These are phyloP conservation scores for Murraya koenigii DNA, from an alignment of 345 rosid species.

Conservation along the genomic window DNA sequence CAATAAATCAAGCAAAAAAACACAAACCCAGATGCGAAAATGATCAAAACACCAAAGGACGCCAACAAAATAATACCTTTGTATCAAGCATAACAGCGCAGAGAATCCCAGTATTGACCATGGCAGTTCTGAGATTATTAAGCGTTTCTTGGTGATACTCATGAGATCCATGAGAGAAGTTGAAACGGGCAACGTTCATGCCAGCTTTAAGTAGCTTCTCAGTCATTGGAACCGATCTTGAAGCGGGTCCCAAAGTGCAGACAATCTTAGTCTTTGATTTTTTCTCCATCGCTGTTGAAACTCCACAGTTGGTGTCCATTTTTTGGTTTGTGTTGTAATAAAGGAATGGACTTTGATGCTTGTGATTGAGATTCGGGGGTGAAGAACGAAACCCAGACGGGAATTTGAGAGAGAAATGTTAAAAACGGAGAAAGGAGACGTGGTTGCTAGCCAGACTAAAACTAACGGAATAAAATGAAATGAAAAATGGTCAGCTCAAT, in stretches of 20 bases:
- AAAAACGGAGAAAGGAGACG: neutral
- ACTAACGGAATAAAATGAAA: neutral
- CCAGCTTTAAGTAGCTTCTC: slow-evolving; percentile 91
- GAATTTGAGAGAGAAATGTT: neutral
- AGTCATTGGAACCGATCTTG: slow-evolving; percentile 71
- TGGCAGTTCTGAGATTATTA: slow-evolving; percentile 75
- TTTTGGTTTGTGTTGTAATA: neutral
- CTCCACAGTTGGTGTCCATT: neutral
- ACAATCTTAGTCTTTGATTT: slow-evolving; percentile 94
- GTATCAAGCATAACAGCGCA: slow-evolving; percentile 99
- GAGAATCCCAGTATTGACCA: slow-evolving; percentile 83
- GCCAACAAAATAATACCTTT: slow-evolving; percentile 38
- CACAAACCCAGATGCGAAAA: neutral
- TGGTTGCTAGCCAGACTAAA: neutral
- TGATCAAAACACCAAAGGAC: neutral
- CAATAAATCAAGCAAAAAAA: neutral
- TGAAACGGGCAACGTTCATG: slow-evolving; percentile 98
- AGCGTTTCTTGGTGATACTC: slow-evolving; percentile 94
- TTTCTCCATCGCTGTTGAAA: slow-evolving; percentile 31
- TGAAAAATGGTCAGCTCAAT: neutral
- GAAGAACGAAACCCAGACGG: neutral
- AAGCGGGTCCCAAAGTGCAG: slow-evolving; percentile 90
- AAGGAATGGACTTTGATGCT: neutral
- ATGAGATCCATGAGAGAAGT: slow-evolving; percentile 97
- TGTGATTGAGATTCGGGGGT: neutral